Evolutionary conservation across 371 early-diverging fungal species (phyloP), one percentile per base, ranked within the genome.

Genomic region (Mucor ambiguus): DNA sequence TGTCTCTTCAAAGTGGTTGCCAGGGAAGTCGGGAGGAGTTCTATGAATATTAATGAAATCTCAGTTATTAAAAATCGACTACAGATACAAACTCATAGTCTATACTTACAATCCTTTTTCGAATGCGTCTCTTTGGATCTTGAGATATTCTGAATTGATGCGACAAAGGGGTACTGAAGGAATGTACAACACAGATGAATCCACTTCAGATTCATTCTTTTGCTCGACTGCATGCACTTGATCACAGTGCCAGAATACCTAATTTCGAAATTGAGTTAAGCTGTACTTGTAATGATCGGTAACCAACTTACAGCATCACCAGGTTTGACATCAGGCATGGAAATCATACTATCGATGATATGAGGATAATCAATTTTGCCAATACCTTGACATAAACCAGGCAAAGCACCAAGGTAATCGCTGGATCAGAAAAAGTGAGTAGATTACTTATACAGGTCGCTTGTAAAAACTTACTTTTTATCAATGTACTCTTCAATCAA

Each of bases 241-340:
- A 60, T 81, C 81, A 54, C 80, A 77, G 44, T 78, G 79, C 63
- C 61, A 52, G 28, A 52, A 52, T 52, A 52, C 52, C 24, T 26
- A 52, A 24, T 41, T 37, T 1, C 41, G 3, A 41, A 18, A 41
- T 41, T 41, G 14, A 41, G 41, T 18, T 18, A 18, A 41, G 11
- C 4, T 37, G 14, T 4, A 14, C 9, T 7, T 37, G 14, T 1
- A 14, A 37, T 2, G 6, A 37, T 37, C 0, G 41, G 37, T 24
- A 68, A 75, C 78, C 78, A 81, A 30, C 78, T 78, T 11, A 81
- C 75, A 24, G 67, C 79, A 68, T 79, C 81, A 30, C 81, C 79
- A 48, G 67, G 69, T 9, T 74, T 60, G 14, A 81, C 74, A 8
- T 63, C 72, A 30, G 79, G 79, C 32, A 77, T 58, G 16, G 77